Evolutionary conservation across 75 land plant species (phyloP), one percentile per base, ranked within the genome.

Genomic region (Selaginella moellendorffii): DNA sequence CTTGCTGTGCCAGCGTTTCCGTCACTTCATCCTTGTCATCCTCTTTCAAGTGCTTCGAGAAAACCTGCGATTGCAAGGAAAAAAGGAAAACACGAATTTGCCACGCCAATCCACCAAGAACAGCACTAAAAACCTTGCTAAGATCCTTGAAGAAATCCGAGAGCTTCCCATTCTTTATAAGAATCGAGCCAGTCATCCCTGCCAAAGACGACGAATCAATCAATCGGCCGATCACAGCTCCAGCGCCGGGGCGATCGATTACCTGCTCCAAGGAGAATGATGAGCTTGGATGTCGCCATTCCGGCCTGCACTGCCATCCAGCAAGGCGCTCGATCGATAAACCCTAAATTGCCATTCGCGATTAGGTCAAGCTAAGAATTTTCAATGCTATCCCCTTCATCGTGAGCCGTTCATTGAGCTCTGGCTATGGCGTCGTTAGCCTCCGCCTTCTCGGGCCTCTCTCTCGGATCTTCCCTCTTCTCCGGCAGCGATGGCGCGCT

Each of bases 181-280:
- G 46, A 8, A 63, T 31, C 10, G 65, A 30, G 18, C 65, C 65
- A 8, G 65, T 31, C 12, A 63, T 5, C 28, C 65, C 65, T 63
- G 25, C 73, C 67, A 60, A 76, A 84, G 21, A 77, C 79, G 21
- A 65, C 81, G 63, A 75, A 71, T 30, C 42, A 26, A n/a, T 78
- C 80, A 0, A 53, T 72, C n/a, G 1, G 65, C 62, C 12, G n/a
- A 53, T 54, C 2, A 56, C 73, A 72, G 73, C 21, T 54, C 17
- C 18, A 0, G 1, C 64, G 72, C 1, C 65, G 71, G 9, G 22
- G 9, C 20, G 61, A 17, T n/a, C 10, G 20, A 62, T 26, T 18
- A 14, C 71, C 71, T 14, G 71, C 71, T 1, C 71, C 71, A 2
- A 70, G 21, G 22, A 70, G 54, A 1, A 70, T 27, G 29, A 70